A percentile compares a stretch with the other conserved stretches of the same genome.
Conservation (phyloP, 352 stramenopile genomes). For the Peronospora destructor region DNA sequence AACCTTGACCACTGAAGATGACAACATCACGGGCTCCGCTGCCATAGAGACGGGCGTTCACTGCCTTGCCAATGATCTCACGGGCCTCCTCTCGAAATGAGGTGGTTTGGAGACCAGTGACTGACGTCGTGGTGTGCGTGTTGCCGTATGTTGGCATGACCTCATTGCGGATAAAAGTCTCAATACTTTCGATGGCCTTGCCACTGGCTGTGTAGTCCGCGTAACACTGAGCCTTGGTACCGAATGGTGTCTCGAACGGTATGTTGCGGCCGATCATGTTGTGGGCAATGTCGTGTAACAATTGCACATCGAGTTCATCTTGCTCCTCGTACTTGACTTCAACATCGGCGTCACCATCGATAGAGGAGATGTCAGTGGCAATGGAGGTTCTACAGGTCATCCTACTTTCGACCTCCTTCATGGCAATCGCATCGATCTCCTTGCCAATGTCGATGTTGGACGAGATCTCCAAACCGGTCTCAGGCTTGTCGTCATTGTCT, state of each 20-base stretch:
- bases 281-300: constrained; percentile 36
- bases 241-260: constrained; percentile 66
- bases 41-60: constrained; percentile 83
- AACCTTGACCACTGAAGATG: constrained; percentile 89
- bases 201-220: constrained; percentile 93
- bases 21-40: constrained; percentile 88
- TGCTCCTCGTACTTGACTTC: constrained; percentile 14
- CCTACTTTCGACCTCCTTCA: constrained; percentile 20
- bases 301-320: constrained; percentile 22
- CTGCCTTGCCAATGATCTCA: constrained; percentile 88
- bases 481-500: constrained; percentile 14
- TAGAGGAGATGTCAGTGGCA: constrained; percentile 20
- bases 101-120: constrained; percentile 80
- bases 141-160: constrained; percentile 95
- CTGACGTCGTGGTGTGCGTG: constrained; percentile 91
- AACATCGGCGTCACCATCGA: constrained; percentile 10
- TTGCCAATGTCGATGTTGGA: constrained; percentile 15
- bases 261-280: constrained; percentile 50
- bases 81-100: constrained; percentile 93
- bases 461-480: constrained; percentile 18
- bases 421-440: constrained; percentile 10
- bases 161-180: constrained; percentile 83
- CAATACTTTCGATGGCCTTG: constrained; percentile 84
- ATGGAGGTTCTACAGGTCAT: constrained; percentile 22
- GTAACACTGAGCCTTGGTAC: constrained; percentile 84